phyloP scores from a whole-genome alignment of 1,284 basidiomycete species.

The Mycocalia duriaeana region DNA sequence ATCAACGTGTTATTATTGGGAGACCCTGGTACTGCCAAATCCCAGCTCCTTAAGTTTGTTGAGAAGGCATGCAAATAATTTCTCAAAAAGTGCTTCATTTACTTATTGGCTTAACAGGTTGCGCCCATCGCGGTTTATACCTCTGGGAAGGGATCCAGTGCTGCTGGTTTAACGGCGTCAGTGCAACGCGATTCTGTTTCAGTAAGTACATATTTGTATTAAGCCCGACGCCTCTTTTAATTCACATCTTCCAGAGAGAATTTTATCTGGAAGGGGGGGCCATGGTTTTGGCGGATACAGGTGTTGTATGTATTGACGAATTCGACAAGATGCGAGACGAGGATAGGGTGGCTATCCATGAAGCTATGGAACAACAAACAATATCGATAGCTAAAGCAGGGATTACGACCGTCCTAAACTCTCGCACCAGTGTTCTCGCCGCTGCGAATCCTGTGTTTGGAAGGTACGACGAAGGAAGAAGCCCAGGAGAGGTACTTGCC shows the following conservation, averaged over 20 bases:
- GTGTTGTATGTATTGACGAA: constrained; percentile 99
- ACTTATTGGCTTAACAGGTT: too few relatives aligned
- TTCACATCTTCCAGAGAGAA: too few relatives aligned
- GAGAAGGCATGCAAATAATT: too few relatives aligned
- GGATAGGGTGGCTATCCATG: constrained; percentile 99
- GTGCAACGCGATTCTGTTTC: constrained; percentile 96
- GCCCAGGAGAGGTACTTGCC: constrained; percentile 3
- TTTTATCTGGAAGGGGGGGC: constrained; percentile 95
- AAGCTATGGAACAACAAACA: constrained; percentile 99
- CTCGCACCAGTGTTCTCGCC: constrained; percentile 95
- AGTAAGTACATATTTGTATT: too few relatives aligned
- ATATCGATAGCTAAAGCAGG: constrained; percentile 99
- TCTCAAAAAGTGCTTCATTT: too few relatives aligned
- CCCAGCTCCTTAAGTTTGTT: constrained; percentile 94
- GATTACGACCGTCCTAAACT: constrained; percentile 97
- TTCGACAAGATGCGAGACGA: constrained; percentile 99
- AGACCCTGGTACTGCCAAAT: constrained; percentile 97
- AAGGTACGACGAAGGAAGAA: constrained; percentile 86
- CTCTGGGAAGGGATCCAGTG: constrained; percentile 94
- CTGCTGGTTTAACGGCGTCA: constrained; percentile 98
- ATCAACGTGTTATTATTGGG: constrained; percentile 99
- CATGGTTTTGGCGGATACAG: constrained; percentile 99
- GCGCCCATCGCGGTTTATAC: constrained; percentile 98
- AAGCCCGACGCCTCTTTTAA: too few relatives aligned
- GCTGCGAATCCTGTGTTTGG: constrained; percentile 99